Evolutionary conservation across 1,139 yeast species (phyloP), one percentile per base, ranked within the genome.

Genomic region (Candida glucosophila): DNA sequence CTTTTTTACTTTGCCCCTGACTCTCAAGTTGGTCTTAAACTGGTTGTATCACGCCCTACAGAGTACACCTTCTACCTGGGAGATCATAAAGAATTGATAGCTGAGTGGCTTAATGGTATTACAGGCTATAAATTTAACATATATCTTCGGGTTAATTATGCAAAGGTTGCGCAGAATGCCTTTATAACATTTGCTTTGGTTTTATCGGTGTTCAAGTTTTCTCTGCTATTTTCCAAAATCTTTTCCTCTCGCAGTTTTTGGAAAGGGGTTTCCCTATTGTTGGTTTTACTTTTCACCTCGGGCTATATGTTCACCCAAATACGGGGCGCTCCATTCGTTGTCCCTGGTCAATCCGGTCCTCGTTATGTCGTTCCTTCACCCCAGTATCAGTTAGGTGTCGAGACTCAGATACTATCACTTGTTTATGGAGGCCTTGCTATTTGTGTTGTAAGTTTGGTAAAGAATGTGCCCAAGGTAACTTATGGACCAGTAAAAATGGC

Each of bases 221-320:
- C 35, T 29, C 64, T 56, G 34, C 69, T 71, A 34, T 39, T 56
- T 10, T 26, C 34, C n/a, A 24, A 37, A 6, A 20, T 56, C 7
- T 14, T 55, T 14, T 34, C 47, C 6, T 55, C 65, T 13, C 51
- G 48, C 23, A 20, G 44, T 16, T 43, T 79, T 27, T 85, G 95
- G 95, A 77, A 79, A 25, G 68, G 73, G 4, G 30, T 67, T 10
- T 64, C 82, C 4, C 58, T 82, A 13, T 58, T 80, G 22, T 44
- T 71, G 9, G 67, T 83, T 15, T 61, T 88, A 35, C 57, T 86
- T 41, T 82, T 88, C 60, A 77, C 73, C 27, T 67, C 92, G 8
- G 98, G 98, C 10, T 82, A 86, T 55, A 90, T 90, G 98, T 90
- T 75, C 67, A 86, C 85, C 50, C 73, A 74, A 41, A 90, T 90